Base-by-base conservation (phyloP, 345 rosid species). In the Euphorbia pulcherrima region DNA sequence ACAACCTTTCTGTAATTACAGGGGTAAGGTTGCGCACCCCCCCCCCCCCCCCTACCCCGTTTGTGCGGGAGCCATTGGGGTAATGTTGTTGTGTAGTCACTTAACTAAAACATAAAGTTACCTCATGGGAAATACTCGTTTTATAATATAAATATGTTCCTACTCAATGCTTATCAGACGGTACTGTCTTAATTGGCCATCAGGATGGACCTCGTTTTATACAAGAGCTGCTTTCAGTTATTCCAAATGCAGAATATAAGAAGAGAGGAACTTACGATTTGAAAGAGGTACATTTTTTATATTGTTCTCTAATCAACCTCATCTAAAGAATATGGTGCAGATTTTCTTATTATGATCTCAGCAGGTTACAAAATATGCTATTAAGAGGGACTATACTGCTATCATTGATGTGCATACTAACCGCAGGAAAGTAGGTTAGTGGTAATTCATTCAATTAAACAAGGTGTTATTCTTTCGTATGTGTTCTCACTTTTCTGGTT, bases 221-320 rank as follows among this genome's bases (percentile, higher is more conserved):
- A 77, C 79, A 88, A 2, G 96, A 95, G 68, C 71, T 95, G 37
- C 85, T 88, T 27, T 74, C 87, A 0, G 93, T 92, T 64, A 92
- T 95, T 14, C 97, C 99, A 2, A 92, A 92, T 82, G 83, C 96
- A 51, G 81, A 86, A 60, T 95, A 88, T 74, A 75, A 62, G 44
- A 88, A 85, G 75, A 81, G 99, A 78, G 97, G 99, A 79, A 88
- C 97, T 4, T 90, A 89, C 71, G 93, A 91, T 80, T 75, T 95
- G 75, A 95, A 95, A 76, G 86, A 91, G 96, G 99, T 91, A 48
- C 6, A 7, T 58, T 20, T 74, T 69, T 20, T 51, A 67, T 4
- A 12, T 63, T 29, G 0, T 24, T 21, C 5, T 39, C 64, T 33
- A 9, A 0, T 52, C 26, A 2, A 21, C 57, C 8, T 2, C 52